A percentile compares a stretch with the other conserved stretches of the same genome.
Conservation (phyloP, 164 flowering plant genomes). For the Taxillus chinensis region DNA sequence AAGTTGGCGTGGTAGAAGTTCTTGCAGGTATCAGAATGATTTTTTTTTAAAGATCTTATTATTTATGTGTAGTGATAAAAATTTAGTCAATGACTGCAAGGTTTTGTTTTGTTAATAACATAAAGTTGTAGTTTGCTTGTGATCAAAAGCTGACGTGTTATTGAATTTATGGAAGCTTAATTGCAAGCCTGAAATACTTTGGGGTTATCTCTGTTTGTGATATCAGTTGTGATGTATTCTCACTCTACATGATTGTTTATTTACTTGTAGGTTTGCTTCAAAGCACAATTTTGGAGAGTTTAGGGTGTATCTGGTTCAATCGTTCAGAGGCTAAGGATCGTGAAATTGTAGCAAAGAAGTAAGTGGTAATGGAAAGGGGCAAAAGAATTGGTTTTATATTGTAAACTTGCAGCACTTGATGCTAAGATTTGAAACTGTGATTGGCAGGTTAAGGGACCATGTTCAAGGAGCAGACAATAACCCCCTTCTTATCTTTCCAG, state of each 20-base stretch:
- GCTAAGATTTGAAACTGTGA: conserved; percentile 1
- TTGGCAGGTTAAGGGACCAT: conserved; percentile 79
- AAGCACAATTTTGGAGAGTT: conserved; percentile 83
- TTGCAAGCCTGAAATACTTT: no score
- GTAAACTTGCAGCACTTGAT: background rate
- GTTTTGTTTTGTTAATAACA: background rate
- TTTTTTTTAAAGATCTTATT: no score
- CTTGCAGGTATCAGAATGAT: no score
- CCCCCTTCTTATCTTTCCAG: conserved; percentile 98
- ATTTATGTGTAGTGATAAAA: no score
- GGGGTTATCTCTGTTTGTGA: no score
- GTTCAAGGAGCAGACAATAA: conserved; percentile 72
- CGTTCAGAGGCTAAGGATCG: conserved; percentile 92
- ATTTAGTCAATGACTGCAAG: no score
- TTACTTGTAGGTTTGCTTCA: conserved; percentile 60
- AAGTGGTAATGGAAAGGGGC: conserved; percentile 11
- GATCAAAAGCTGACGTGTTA: background rate
- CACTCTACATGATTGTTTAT: background rate
- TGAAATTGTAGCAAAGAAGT: conserved; percentile 84
- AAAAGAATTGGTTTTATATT: background rate
- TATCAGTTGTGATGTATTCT: background rate
- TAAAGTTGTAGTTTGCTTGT: background rate
- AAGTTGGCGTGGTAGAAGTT: no score
- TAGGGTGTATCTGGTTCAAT: conserved; percentile 98
- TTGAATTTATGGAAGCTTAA: background rate